These are phyloP conservation scores for Trichoderma reesei DNA, from an alignment of 495 filamentous ascomycete genomes.

Conservation along the genomic window DNA sequence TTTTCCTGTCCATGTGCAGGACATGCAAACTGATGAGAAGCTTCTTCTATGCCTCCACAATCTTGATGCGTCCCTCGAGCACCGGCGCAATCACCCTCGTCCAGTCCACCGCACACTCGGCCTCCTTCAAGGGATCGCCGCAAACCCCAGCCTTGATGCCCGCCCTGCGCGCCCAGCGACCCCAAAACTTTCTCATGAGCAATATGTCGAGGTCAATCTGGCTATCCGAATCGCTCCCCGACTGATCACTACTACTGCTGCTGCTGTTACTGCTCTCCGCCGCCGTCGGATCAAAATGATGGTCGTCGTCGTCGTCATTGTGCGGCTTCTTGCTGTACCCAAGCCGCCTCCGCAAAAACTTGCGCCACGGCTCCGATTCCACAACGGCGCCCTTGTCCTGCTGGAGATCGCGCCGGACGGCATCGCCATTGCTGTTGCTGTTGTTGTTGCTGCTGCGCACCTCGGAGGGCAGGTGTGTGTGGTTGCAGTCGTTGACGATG, in stretches of 20 bases:
- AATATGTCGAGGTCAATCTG: constrained; percentile 28
- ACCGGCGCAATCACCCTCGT: constrained; percentile 66
- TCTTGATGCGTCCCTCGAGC: constrained; percentile 63
- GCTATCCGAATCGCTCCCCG: constrained; percentile 23
- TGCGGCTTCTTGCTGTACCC: constrained; percentile 31
- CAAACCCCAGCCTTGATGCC: constrained; percentile 42
- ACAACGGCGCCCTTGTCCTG: not conserved
- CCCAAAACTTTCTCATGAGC: constrained; percentile 50
- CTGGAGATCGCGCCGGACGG: not conserved
- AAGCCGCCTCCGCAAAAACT: constrained; percentile 30
- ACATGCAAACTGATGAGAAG: not conserved
- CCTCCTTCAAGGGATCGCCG: constrained; percentile 38
- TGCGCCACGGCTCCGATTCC: not conserved
- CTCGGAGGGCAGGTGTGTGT: constrained; percentile 23
- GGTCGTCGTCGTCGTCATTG: constrained; percentile 27
- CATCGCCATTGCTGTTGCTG: not conserved
- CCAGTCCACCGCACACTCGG: constrained; percentile 61
- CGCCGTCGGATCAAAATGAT: constrained; percentile 26
- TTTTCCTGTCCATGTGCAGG: not conserved
- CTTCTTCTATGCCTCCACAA: constrained; percentile 17
- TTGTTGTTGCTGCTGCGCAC: not conserved
- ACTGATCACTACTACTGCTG: constrained; percentile 15
- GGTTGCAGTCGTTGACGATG: constrained; percentile 41
- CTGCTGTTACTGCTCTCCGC: no score
- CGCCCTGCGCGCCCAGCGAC: constrained; percentile 66